Evolutionary conservation across 805 yeast species (phyloP).

Genomic region (Schwanniomyces yamadae): DNA sequence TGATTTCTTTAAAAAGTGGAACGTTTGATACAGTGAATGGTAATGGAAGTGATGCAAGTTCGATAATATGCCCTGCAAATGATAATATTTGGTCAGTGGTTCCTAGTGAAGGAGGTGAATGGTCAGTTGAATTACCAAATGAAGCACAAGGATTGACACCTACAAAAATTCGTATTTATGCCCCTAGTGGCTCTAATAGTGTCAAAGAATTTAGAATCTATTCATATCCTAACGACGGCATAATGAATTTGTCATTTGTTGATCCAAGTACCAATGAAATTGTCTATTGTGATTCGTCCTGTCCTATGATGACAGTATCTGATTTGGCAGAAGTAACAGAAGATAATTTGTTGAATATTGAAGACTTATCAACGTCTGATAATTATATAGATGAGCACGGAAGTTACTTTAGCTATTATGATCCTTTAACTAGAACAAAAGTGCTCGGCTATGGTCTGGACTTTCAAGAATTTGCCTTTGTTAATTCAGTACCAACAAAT

Average conservation of each 20-base stretch:
- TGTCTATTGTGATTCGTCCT: constrained; percentile 79
- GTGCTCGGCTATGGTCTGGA: constrained; percentile 42
- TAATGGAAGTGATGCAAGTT: constrained; percentile 22
- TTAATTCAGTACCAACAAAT: constrained; percentile 59
- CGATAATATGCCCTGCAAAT: constrained; percentile 59
- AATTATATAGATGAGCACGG: constrained; percentile 37
- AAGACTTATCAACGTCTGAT: constrained; percentile 23
- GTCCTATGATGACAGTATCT: constrained; percentile 60
- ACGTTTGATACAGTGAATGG: constrained; percentile 49
- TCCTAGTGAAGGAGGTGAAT: constrained; percentile 55
- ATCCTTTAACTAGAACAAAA: constrained; percentile 30
- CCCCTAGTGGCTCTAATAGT: constrained; percentile 52
- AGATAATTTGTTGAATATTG: constrained; percentile 20
- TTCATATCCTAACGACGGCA: constrained; percentile 78
- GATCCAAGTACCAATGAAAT: constrained; percentile 67
- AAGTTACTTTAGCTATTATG: constrained; percentile 34
- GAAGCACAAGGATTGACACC: constrained; percentile 53
- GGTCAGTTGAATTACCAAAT: constrained; percentile 60
- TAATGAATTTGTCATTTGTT: constrained; percentile 85
- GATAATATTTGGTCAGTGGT: constrained; percentile 53
- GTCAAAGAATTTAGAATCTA: constrained; percentile 67
- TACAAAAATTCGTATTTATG: constrained; percentile 69
- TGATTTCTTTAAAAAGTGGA: constrained; percentile 59
- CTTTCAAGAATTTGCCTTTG: constrained; percentile 84
- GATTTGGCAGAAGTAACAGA: constrained; percentile 30